phyloP scores from a whole-genome alignment of 352 stramenopile species.

The Blastocystis sp. region DNA sequence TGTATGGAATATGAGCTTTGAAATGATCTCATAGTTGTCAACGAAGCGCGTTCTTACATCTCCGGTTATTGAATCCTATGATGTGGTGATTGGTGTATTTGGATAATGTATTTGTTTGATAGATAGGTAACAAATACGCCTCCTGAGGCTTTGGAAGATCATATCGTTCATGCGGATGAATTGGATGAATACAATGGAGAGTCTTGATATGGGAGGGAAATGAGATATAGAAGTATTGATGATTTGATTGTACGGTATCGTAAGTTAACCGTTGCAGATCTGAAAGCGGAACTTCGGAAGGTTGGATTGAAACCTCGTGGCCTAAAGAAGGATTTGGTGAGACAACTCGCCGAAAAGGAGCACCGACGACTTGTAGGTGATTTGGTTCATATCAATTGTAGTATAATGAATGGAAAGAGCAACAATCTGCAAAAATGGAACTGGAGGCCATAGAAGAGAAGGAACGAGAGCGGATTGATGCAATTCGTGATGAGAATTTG shows the following conservation, averaged over 20 bases:
- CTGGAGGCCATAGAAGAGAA: not conserved
- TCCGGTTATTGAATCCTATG: conserved; percentile 13
- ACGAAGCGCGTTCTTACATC: not conserved
- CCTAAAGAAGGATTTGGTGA: conserved; percentile 4
- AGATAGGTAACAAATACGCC: not conserved
- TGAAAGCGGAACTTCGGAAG: conserved; percentile 15
- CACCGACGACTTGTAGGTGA: not conserved
- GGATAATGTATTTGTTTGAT: not conserved
- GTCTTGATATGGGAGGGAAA: not conserved
- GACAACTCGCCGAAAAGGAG: conserved; percentile 15
- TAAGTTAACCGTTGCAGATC: not conserved
- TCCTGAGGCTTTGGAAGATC: not conserved
- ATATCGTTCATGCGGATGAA: not conserved
- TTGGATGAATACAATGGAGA: conserved; percentile 32
- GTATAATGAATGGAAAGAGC: conserved; percentile 43
- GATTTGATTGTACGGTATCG: not conserved
- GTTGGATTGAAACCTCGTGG: conserved; percentile 8
- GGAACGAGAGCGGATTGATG: not conserved
- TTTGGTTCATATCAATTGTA: not conserved
- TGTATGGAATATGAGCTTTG: not conserved
- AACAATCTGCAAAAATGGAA: not conserved
- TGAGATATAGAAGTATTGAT: conserved; percentile 36
- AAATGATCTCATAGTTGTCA: not conserved
- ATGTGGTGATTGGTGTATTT: conserved; percentile 11
- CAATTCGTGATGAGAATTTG: not conserved